Evolutionary conservation across 1,139 yeast genomes (phyloP), one percentile per base, ranked within the genome.

Genomic region (Candida pseudoviswanathii): DNA sequence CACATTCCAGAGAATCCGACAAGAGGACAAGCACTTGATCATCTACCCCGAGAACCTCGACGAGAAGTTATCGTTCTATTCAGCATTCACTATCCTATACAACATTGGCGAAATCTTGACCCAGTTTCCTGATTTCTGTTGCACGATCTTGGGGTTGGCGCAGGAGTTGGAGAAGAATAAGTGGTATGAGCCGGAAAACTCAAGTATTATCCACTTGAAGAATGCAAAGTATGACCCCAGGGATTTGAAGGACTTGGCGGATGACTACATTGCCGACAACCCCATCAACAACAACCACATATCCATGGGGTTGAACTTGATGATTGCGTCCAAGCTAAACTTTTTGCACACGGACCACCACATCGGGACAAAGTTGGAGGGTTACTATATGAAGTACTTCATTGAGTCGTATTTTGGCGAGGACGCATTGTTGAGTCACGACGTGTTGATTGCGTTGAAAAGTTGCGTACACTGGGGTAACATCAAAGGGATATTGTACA

Each of bases 391-490:
- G 68, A 70, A 71, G 44, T 66, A 70, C 46, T 69, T 69, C 41
- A 70, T 81, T 47, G 59, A 57, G 29, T 68, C 70, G 36, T 71
- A 71, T 51, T 78, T 71, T 52, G 83, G 82, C 1, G 65, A 62
- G 5, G 76, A 68, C 2, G 75, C 79, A 0, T 55, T 78, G 30
- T 61, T 61, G 21, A 71, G 78, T 43, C 67, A 67, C 1, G 78
- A 75, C 44, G 78, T 80, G 16, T 70, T 78, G 50, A 68, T 75
- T 37, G 81, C 84, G 0, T 64, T 81, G 41, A 75, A 80, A 54
- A 77, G 82, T 43, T 80, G 80, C 55, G 80, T 77, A 21, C 84
- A 81, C 60, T 81, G 85, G 85, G 81, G 81, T 21, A 76, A 78
- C 46, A 79, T 78, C 46, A 71, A 73, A 52, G 82, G 84, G 3